phyloP scores from a whole-genome alignment of 1,284 basidiomycete species.

The Moniliophthora roreri region DNA sequence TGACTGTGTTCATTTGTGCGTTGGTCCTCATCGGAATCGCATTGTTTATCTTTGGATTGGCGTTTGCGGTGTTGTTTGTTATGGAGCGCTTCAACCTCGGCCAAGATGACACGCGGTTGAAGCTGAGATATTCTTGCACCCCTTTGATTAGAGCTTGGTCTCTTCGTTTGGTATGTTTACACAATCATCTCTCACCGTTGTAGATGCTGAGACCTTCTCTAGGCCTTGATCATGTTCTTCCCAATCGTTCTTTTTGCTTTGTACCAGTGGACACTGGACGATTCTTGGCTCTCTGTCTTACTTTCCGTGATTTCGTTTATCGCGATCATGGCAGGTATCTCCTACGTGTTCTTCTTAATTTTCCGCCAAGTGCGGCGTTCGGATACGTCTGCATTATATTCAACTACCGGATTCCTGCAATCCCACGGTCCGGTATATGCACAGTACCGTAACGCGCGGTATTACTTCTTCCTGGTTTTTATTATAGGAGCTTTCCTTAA shows the following conservation, averaged over 20 bases:
- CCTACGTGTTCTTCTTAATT: slow-evolving; percentile 44
- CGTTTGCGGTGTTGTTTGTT: slow-evolving; percentile 43
- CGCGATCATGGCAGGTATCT: slow-evolving; percentile 45
- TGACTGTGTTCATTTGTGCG: slow-evolving; percentile 74
- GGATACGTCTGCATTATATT: slow-evolving; percentile 38
- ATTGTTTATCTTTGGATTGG: slow-evolving; percentile 49
- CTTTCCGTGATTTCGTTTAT: slow-evolving; percentile 70
- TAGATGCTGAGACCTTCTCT: slow-evolving; percentile 11
- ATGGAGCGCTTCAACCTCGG: slow-evolving; percentile 28
- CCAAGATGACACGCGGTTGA: slow-evolving; percentile 25
- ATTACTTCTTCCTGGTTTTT: slow-evolving; percentile 57
- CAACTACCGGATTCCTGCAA: slow-evolving; percentile 30
- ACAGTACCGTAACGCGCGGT: slow-evolving; percentile 54
- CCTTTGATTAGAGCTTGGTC: slow-evolving; percentile 57
- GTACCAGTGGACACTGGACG: slow-evolving; percentile 86
- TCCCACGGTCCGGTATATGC: slow-evolving; percentile 53
- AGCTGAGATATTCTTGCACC: slow-evolving; percentile 38
- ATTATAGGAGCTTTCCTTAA: slow-evolving; percentile 60
- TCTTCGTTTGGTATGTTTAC: slow-evolving; percentile 52
- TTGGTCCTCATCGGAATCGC: slow-evolving; percentile 66
- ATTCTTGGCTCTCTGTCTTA: slow-evolving; percentile 78
- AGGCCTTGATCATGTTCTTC: slow-evolving; percentile 64
- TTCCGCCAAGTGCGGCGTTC: slow-evolving; percentile 41
- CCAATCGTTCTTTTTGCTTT: slow-evolving; percentile 79
- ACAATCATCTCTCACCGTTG: slow-evolving; percentile 3